phyloP scores from a whole-genome alignment of 2,329 filamentous ascomycete genomes.

The Eutypa lata region DNA sequence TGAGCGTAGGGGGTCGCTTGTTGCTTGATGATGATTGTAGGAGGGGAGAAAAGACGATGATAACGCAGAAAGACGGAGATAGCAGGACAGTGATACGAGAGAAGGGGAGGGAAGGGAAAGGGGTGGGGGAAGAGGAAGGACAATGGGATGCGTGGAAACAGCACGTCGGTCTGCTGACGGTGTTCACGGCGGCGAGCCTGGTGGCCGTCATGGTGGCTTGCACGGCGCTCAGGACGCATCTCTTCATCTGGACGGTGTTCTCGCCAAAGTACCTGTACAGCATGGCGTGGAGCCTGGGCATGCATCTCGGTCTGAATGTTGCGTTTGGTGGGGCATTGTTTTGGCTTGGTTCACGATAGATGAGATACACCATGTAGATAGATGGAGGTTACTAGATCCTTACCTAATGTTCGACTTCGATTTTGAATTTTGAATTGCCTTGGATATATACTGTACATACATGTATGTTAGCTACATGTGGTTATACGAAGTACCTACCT shows the following conservation, averaged over 20 bases:
- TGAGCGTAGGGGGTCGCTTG: slow-evolving; percentile 60
- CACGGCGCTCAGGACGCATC: slow-evolving; percentile 75
- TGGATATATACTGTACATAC: too few relatives aligned
- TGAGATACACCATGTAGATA: too few relatives aligned
- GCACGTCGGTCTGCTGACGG: slow-evolving; percentile 64
- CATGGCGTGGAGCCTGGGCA: slow-evolving; percentile 80
- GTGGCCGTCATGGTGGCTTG: slow-evolving; percentile 85
- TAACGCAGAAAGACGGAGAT: neutral
- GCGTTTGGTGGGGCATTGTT: slow-evolving; percentile 57
- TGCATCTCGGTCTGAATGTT: slow-evolving; percentile 74
- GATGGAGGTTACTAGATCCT: too few relatives aligned
- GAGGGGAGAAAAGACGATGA: too few relatives aligned
- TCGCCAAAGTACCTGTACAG: slow-evolving; percentile 94
- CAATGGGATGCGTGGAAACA: slow-evolving; percentile 31
- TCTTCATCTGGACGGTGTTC: slow-evolving; percentile 99
- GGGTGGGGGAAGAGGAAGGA: too few relatives aligned
- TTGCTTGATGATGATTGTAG: slow-evolving; percentile 46
- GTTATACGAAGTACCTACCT: too few relatives aligned
- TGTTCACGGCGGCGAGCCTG: slow-evolving; percentile 65
- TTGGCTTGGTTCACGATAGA: slow-evolving; percentile 40
- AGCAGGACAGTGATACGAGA: slow-evolving; percentile 10
- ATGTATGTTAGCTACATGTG: too few relatives aligned
- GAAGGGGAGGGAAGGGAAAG: too few relatives aligned
- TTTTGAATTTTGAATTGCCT: too few relatives aligned
- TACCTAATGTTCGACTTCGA: too few relatives aligned